A percentile compares a stretch with the other conserved stretches of the same genome.
Conservation (phyloP, 202 grass and related monocot genomes). For the Bolboschoenoplectus hybrid region DNA sequence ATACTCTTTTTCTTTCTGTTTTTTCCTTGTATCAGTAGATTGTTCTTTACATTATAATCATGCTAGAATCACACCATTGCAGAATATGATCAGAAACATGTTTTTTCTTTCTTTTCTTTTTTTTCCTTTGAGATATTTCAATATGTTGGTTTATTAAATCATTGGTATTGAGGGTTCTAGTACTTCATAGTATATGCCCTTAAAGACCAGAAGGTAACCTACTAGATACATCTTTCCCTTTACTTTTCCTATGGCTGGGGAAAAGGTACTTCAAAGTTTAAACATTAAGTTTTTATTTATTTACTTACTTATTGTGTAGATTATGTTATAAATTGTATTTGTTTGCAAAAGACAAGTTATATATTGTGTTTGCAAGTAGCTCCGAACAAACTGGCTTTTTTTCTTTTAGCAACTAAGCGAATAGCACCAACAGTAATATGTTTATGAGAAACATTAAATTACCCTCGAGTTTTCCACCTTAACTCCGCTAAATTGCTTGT, state of each 20-base stretch:
- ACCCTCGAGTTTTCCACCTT: background rate
- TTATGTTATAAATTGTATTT: background rate
- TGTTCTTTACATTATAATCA: conserved; percentile 12
- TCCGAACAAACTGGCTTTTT: too few species aligned
- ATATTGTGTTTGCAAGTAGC: background rate
- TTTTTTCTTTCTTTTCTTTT: background rate
- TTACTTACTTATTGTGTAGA: background rate
- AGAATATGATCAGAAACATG: background rate
- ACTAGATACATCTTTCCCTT: background rate
- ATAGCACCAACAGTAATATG: background rate
- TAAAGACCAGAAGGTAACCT: background rate
- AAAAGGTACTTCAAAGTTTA: background rate
- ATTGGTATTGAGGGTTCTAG: background rate
- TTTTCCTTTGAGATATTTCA: background rate
- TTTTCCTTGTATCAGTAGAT: background rate
- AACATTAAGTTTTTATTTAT: background rate
- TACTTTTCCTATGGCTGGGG: background rate
- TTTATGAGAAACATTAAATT: background rate
- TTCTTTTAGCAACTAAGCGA: background rate
- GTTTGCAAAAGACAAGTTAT: background rate
- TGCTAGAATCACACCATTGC: background rate
- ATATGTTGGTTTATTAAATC: background rate
- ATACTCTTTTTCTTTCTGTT: background rate
- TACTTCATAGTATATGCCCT: background rate
- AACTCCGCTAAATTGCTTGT: conserved; percentile 5